Percentiles rank a stretch among this genome's conserved stretches.
phyloP scores from a whole-genome alignment of 129 eudicot species.

The Pittosporum tobira region DNA sequence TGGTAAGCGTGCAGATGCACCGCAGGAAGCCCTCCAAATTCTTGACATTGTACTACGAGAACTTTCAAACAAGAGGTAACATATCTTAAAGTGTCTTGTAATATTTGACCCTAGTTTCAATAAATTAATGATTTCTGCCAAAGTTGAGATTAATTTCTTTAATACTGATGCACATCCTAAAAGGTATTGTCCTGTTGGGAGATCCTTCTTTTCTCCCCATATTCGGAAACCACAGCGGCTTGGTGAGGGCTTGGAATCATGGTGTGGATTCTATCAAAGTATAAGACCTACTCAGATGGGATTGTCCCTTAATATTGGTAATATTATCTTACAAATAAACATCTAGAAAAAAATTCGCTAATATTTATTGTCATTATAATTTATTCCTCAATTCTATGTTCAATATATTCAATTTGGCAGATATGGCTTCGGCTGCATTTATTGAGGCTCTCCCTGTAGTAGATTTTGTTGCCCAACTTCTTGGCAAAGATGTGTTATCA shows the following conservation, averaged over 20 bases:
- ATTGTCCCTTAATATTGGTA: conserved; percentile 76
- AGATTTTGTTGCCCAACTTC: conserved; percentile 72
- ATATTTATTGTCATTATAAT: no score
- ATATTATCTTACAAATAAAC: neutral
- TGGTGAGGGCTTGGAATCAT: conserved; percentile 90
- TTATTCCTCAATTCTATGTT: no score
- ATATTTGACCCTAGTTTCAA: neutral
- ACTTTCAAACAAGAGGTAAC: no score
- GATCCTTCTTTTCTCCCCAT: conserved; percentile 81
- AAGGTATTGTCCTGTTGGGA: conserved; percentile 76
- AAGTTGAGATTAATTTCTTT: no score
- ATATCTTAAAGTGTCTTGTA: no score
- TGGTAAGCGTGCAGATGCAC: conserved; percentile 94
- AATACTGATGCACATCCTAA: no score
- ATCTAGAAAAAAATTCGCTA: no score
- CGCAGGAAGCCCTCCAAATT: conserved; percentile 94
- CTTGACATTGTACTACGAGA: conserved; percentile 91
- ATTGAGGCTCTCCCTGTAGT: conserved; percentile 91
- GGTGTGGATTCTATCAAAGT: conserved; percentile 98
- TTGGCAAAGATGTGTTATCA: conserved; percentile 62
- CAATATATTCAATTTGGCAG: conserved; percentile 38
- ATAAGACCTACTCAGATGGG: conserved; percentile 98
- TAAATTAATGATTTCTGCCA: no score
- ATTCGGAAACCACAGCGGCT: conserved; percentile 70
- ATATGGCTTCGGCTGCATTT: conserved; percentile 99